Evolutionary conservation across 2,329 filamentous ascomycete genomes (phyloP).

Genomic region (Cadophora sp.): DNA sequence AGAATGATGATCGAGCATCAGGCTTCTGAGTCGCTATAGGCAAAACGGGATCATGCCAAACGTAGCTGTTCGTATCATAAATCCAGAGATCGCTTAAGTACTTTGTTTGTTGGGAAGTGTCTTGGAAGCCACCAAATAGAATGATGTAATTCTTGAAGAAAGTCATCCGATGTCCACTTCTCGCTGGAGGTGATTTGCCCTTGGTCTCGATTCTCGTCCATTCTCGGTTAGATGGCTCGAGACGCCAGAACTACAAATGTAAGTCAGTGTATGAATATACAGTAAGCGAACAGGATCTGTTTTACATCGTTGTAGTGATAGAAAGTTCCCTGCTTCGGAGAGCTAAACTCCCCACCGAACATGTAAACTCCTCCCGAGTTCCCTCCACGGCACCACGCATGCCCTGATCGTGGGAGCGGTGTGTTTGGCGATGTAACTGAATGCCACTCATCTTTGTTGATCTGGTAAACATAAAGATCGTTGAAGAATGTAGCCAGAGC

Average conservation of each 20-base stretch:
- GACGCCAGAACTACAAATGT: slow-evolving; percentile 74
- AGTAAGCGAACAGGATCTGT: not conserved
- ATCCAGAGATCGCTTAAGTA: slow-evolving; percentile 95
- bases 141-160: slow-evolving; percentile 97
- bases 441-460: slow-evolving; percentile 89
- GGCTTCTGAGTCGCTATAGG: slow-evolving; percentile 85
- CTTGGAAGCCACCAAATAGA: slow-evolving; percentile 95
- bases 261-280: slow-evolving; percentile 10
- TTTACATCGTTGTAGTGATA: slow-evolving; percentile 93
- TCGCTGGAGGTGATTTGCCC: slow-evolving; percentile 80
- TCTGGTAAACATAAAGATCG: slow-evolving; percentile 73
- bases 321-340: slow-evolving; percentile 96
- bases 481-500: slow-evolving; percentile 78
- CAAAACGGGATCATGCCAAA: slow-evolving; percentile 80
- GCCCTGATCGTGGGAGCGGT: slow-evolving; percentile 87
- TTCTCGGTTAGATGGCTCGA: slow-evolving; percentile 84
- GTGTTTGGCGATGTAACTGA: slow-evolving; percentile 90
- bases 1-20: slow-evolving; percentile 90
- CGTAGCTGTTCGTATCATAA: slow-evolving; percentile 87
- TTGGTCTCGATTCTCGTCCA: slow-evolving; percentile 87
- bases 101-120: slow-evolving; percentile 92
- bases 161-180: slow-evolving; percentile 94
- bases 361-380: slow-evolving; percentile 85
- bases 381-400: slow-evolving; percentile 91
- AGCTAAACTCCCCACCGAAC: slow-evolving; percentile 96